Evolutionary conservation across 805 yeast species (phyloP).

Genomic region (Teunomyces tritomae): DNA sequence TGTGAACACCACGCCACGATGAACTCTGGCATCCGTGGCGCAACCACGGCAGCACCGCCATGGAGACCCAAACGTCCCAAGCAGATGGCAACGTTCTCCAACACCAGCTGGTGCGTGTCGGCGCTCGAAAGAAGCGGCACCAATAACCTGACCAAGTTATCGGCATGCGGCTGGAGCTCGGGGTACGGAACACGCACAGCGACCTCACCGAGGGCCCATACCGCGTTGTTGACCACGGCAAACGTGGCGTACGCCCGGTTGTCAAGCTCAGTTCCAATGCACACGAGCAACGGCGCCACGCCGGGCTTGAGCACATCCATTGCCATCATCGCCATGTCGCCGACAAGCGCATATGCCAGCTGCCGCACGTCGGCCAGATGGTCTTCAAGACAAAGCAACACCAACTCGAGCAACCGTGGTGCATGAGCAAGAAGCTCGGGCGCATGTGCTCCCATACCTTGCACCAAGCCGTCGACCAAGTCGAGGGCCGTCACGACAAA

Average conservation of each 20-base stretch:
- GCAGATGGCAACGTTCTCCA: constrained; percentile 87
- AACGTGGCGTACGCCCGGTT: constrained; percentile 47
- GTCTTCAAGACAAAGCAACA: constrained; percentile 72
- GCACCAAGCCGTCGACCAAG: constrained; percentile 87
- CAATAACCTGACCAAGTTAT: constrained; percentile 52
- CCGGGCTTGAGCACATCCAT: constrained; percentile 47
- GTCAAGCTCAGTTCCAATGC: constrained; percentile 67
- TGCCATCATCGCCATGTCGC: constrained; percentile 76
- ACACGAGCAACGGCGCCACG: constrained; percentile 54
- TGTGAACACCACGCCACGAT: constrained; percentile 68
- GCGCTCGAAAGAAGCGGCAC: constrained; percentile 57
- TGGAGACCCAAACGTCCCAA: constrained; percentile 79
- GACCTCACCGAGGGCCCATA: constrained; percentile 92
- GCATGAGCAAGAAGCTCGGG: constrained; percentile 50
- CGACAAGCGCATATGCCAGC: constrained; percentile 83
- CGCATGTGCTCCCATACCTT: constrained; percentile 72
- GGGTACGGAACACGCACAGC: constrained; percentile 53
- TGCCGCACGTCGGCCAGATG: constrained; percentile 87
- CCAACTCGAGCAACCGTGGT: constrained; percentile 52
- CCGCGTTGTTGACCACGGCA: constrained; percentile 82
- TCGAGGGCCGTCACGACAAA: constrained; percentile 87
- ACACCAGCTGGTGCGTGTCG: constrained; percentile 58
- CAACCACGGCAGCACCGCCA: constrained; percentile 52
- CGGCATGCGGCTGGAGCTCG: constrained; percentile 50
- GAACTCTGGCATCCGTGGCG: constrained; percentile 57